phyloP scores from a whole-genome alignment of 306 rosid species.

The Begonia peltatifolia region DNA sequence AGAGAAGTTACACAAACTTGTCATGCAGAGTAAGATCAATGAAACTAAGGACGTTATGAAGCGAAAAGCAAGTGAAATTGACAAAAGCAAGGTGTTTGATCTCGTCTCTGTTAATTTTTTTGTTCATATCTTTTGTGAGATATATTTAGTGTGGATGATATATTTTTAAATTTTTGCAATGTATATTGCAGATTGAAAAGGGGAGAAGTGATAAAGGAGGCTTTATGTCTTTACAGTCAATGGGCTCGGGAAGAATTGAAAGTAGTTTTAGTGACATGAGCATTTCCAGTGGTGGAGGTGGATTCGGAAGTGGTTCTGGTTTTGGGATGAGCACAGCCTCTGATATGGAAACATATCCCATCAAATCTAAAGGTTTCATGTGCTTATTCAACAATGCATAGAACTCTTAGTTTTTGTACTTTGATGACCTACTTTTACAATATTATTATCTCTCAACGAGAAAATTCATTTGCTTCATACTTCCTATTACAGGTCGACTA shows the following conservation, averaged over 20 bases:
- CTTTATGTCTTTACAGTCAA: slow-evolving; percentile 49
- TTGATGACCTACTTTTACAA: neutral
- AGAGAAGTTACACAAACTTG: slow-evolving; percentile 75
- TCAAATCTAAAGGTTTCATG: slow-evolving; percentile 62
- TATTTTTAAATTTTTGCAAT: slow-evolving; percentile 1
- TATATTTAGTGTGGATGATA: neutral
- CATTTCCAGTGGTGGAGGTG: slow-evolving; percentile 62
- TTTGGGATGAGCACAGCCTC: slow-evolving; percentile 33
- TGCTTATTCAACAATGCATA: neutral
- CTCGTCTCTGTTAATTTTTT: too few relatives aligned
- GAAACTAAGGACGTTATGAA: slow-evolving; percentile 87
- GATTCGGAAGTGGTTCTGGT: slow-evolving; percentile 74
- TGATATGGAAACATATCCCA: slow-evolving; percentile 54
- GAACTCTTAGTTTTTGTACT: neutral
- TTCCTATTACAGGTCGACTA: slow-evolving; percentile 41
- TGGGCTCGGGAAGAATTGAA: slow-evolving; percentile 76
- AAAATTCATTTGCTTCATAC: neutral
- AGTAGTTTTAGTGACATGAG: slow-evolving; percentile 53
- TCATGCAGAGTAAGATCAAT: slow-evolving; percentile 70
- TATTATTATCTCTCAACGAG: slow-evolving; percentile 2
- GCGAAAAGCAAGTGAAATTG: slow-evolving; percentile 86
- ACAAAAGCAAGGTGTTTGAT: slow-evolving; percentile 74
- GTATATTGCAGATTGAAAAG: slow-evolving; percentile 57
- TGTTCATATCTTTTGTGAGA: neutral
- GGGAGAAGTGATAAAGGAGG: slow-evolving; percentile 73